Evolutionary conservation across 2,329 filamentous ascomycete genomes (phyloP).

Genomic region (Bisporella sp.): DNA sequence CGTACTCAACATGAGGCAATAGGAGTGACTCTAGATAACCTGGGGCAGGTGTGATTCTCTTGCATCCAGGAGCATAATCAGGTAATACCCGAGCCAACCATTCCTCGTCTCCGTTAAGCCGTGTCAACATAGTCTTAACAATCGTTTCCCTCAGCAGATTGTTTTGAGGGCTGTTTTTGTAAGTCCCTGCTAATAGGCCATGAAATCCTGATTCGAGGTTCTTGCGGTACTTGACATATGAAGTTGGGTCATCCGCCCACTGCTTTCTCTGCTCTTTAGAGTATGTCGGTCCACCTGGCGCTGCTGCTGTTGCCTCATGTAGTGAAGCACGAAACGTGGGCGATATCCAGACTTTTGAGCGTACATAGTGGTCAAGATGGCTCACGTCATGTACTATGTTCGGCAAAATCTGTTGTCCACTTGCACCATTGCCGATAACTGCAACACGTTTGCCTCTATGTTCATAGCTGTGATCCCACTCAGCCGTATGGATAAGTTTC

Average conservation of each 20-base stretch:
- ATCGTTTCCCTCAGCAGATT: conserved; percentile 22
- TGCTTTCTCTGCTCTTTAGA: conserved; percentile 31
- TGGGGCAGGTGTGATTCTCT: conserved; percentile 32
- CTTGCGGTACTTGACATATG: conserved; percentile 10
- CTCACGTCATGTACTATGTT: conserved; percentile 30
- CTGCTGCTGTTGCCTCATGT: no score
- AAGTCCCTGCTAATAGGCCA: conserved; percentile 7
- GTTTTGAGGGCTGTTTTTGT: conserved; percentile 1
- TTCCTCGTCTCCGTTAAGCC: conserved; percentile 12
- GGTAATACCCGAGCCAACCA: conserved; percentile 24
- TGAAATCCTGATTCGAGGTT: conserved; percentile 12
- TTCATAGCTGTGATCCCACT: conserved; percentile 26
- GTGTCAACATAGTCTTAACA: conserved; percentile 30
- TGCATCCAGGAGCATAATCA: conserved; percentile 35
- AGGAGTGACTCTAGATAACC: conserved; percentile 31
- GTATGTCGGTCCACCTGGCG: conserved; percentile 5
- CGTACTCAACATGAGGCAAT: conserved; percentile 25
- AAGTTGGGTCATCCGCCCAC: conserved; percentile 31
- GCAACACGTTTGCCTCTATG: conserved; percentile 24
- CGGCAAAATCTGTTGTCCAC: conserved; percentile 30
- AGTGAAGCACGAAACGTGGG: conserved; percentile 10
- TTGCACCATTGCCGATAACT: conserved; percentile 31
- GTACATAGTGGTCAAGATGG: conserved; percentile 40
- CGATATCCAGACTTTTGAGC: conserved; percentile 39
- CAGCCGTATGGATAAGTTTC: conserved; percentile 36